Percentiles rank a stretch among this genome's conserved stretches.
phyloP scores from a whole-genome alignment of 78 protist species.

The Dictyostelium citrinum region DNA sequence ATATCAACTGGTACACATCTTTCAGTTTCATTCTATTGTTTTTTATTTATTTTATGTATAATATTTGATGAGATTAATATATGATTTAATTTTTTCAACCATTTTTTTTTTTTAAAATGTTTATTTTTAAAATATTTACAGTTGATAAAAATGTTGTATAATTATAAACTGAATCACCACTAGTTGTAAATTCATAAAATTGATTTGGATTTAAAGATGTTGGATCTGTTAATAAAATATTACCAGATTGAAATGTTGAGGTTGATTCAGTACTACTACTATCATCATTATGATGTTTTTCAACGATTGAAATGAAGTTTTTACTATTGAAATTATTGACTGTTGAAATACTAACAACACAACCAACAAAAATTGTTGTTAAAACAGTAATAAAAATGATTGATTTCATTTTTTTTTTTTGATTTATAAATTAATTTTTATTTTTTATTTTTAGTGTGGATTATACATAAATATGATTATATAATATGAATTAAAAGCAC shows the following conservation, averaged over 20 bases:
- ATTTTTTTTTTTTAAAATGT: neutral
- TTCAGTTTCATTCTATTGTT: neutral
- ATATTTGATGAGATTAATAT: no score
- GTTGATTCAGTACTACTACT: neutral
- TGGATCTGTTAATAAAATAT: slow-evolving; percentile 47
- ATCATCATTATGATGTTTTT: neutral
- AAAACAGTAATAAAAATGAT: neutral
- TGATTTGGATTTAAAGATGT: slow-evolving; percentile 1
- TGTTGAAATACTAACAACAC: neutral
- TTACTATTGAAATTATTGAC: neutral
- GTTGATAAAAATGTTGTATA: slow-evolving; percentile 21
- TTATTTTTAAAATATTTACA: slow-evolving; percentile 10
- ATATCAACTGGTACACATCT: slow-evolving; percentile 57
- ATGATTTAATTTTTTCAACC: no score
- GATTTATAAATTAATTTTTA: no score
- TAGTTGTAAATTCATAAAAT: neutral
- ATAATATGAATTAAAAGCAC: neutral
- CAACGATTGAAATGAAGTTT: neutral
- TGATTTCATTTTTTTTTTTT: neutral
- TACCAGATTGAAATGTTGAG: slow-evolving; percentile 24
- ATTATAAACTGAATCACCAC: slow-evolving; percentile 17
- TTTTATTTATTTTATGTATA: neutral
- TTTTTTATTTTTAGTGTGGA: neutral
- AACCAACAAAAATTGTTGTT: neutral
- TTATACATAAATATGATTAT: no score